A percentile compares a stretch with the other conserved stretches of the same genome.
Conservation (phyloP, 352 stramenopile species). For the Aphanomyces cochlioides region DNA sequence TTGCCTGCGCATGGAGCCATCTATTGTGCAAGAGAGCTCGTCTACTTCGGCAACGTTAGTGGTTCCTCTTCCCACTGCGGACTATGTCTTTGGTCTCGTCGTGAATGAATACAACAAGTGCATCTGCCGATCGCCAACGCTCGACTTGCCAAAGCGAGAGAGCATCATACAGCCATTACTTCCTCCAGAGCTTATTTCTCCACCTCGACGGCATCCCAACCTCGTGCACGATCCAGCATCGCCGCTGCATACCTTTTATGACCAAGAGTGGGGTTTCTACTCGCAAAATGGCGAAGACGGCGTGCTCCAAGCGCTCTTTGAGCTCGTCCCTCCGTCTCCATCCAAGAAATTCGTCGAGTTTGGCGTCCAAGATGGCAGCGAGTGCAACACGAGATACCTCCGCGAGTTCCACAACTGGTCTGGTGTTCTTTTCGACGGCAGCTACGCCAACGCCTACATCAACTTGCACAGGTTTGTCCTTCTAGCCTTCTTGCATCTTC, state of each 20-base stretch:
- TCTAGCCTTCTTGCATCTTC: neutral
- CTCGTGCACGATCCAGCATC: constrained; percentile 9
- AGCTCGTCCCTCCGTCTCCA: constrained; percentile 41
- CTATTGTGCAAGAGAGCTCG: no score
- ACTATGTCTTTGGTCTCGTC: constrained; percentile 44
- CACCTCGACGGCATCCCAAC: constrained; percentile 27
- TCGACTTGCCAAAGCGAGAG: constrained; percentile 23
- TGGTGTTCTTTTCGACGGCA: constrained; percentile 58
- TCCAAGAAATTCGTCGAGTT: constrained; percentile 58
- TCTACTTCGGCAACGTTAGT: no score
- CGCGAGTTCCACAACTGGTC: constrained; percentile 50
- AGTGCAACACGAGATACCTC: constrained; percentile 62
- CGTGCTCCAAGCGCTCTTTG: constrained; percentile 56
- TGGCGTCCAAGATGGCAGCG: constrained; percentile 47
- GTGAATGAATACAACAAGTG: constrained; percentile 47
- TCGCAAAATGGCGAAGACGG: constrained; percentile 75
- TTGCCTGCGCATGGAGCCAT: no score
- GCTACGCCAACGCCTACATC: constrained; percentile 42
- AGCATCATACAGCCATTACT: neutral
- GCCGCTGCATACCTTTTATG: constrained; percentile 36
- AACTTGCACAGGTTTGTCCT: constrained; percentile 39
- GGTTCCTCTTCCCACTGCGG: constrained; percentile 29
- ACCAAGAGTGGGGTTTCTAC: constrained; percentile 57
- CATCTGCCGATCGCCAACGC: constrained; percentile 32
- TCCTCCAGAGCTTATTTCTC: constrained; percentile 36